phyloP scores from a whole-genome alignment of 305 asterid genomes.

The Solanum hybrid region DNA sequence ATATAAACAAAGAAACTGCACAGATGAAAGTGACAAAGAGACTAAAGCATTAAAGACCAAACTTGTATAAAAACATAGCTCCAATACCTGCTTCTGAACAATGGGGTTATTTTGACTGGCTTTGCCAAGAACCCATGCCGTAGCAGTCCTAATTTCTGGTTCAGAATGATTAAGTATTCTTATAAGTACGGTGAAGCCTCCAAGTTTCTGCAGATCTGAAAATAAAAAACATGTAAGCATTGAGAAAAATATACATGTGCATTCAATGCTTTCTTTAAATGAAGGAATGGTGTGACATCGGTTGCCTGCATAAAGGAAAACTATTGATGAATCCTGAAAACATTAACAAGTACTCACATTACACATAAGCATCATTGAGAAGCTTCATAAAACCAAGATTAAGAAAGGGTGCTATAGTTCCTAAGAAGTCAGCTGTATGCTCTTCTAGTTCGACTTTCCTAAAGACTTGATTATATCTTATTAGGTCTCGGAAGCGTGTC shows the following conservation, averaged over 20 bases:
- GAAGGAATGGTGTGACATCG: background rate
- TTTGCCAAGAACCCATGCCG: constrained; percentile 79
- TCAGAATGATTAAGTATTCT: constrained; percentile 42
- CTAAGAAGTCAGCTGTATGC: background rate
- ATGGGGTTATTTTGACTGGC: constrained; percentile 77
- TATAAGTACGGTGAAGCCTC: constrained; percentile 49
- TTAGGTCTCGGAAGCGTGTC: background rate
- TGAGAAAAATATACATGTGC: background rate
- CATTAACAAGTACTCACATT: background rate
- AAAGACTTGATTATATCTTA: background rate
- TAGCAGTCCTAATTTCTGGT: constrained; percentile 43
- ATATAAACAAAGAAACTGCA: background rate
- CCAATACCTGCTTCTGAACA: constrained; percentile 70
- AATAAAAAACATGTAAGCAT: background rate
- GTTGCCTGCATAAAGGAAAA: background rate
- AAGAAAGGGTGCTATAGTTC: background rate
- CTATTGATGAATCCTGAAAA: background rate
- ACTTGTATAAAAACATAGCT: background rate
- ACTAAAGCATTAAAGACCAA: background rate
- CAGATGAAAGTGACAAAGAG: background rate
- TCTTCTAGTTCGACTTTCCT: background rate
- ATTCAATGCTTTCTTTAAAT: background rate
- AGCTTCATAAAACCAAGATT: background rate
- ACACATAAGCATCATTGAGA: background rate
- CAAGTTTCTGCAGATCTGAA: constrained; percentile 67